Conservation (phyloP, 129 eudicot species). For the Artemisia argyi region DNA sequence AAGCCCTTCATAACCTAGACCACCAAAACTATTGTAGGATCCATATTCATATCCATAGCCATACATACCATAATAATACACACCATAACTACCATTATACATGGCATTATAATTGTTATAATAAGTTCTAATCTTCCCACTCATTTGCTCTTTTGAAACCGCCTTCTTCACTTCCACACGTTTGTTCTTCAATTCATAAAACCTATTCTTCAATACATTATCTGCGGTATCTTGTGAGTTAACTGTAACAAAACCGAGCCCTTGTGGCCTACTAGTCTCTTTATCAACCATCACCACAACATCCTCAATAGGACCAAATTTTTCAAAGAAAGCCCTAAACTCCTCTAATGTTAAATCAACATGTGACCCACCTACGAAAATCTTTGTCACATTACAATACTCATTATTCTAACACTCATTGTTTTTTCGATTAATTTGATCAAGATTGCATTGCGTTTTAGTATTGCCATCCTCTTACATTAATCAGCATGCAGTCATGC, state of each 20-base stretch:
- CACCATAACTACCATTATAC: constrained; percentile 25
- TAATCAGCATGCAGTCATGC: too few relatives aligned
- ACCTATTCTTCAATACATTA: constrained; percentile 9
- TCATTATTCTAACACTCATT: too few relatives aligned
- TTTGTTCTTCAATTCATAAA: constrained; percentile 28
- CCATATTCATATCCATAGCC: constrained; percentile 12
- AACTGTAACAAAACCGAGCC: constrained; percentile 40
- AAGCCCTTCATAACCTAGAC: constrained; percentile 17
- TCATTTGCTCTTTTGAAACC: constrained; percentile 21
- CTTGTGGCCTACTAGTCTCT: constrained; percentile 24
- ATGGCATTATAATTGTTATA: not conserved
- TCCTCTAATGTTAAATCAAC: too few relatives aligned
- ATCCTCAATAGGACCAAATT: constrained; percentile 35
- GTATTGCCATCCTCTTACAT: too few relatives aligned
- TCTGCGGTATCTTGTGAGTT: constrained; percentile 29
- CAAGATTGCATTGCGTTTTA: too few relatives aligned
- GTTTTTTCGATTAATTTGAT: too few relatives aligned
- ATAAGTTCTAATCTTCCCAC: not conserved
- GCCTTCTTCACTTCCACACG: constrained; percentile 39
- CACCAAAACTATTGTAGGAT: constrained; percentile 11
- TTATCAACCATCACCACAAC: constrained; percentile 27
- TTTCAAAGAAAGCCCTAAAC: too few relatives aligned
- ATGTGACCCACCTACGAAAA: too few relatives aligned
- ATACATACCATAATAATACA: too few relatives aligned
- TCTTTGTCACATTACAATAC: too few relatives aligned